Conservation (phyloP, 768 basidiomycete species). For the Termitomyces sp. region DNA sequence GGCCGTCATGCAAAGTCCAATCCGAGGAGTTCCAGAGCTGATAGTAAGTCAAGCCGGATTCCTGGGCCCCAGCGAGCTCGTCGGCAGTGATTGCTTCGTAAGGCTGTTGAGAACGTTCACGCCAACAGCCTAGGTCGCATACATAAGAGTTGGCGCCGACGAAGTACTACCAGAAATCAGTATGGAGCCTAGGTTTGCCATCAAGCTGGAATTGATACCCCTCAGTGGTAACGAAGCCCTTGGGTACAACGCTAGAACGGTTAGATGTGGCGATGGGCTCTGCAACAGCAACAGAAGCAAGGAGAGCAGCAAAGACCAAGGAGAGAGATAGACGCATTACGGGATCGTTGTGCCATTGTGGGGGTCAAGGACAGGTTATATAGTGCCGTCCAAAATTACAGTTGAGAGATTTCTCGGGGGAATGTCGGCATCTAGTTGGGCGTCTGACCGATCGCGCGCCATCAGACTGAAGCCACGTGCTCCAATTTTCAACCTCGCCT, state of each 20-base stretch:
- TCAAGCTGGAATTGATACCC: conserved; percentile 39
- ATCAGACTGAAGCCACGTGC: not conserved
- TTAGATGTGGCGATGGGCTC: not conserved
- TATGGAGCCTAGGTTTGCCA: conserved; percentile 31
- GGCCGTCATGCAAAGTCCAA: conserved; percentile 47
- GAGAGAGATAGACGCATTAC: conserved; percentile 8
- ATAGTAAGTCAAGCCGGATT: conserved; percentile 46
- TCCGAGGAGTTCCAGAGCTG: conserved; percentile 51
- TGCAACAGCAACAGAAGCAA: conserved; percentile 6
- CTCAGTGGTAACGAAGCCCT: conserved; percentile 42
- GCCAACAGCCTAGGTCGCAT: conserved; percentile 10
- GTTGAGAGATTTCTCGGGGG: conserved; percentile 14
- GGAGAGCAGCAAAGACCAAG: conserved; percentile 4
- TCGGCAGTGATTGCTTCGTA: conserved; percentile 40
- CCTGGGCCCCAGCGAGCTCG: conserved; percentile 38
- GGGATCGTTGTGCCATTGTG: not conserved
- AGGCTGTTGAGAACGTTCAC: not conserved
- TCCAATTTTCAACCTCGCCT: not conserved
- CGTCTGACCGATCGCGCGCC: not conserved
- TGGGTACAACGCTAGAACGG: conserved; percentile 19
- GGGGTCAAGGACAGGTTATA: not conserved
- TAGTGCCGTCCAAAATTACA: not conserved
- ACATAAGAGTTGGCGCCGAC: conserved; percentile 56
- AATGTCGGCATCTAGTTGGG: conserved; percentile 14
- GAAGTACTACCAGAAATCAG: conserved; percentile 30